Evolutionary conservation across 2,329 filamentous ascomycete species (phyloP).

Genomic region (Claviceps fusiformis): DNA sequence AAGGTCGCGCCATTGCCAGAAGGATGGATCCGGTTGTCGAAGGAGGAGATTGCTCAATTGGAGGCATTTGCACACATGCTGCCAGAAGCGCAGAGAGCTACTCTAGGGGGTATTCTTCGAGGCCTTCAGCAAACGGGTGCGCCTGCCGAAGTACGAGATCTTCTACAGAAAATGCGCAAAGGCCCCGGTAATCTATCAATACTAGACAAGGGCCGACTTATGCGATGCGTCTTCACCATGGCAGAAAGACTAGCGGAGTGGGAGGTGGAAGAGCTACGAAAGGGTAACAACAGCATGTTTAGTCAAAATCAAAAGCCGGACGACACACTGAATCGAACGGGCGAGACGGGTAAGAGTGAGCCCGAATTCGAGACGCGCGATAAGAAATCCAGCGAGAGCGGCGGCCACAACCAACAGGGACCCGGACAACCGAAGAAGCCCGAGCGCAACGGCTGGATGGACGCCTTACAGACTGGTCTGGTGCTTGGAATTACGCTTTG

Average conservation of each 20-base stretch:
- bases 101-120: slow-evolving; percentile 46
- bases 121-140: slow-evolving; percentile 55
- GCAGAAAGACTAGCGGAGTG: slow-evolving; percentile 22
- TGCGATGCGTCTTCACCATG: slow-evolving; percentile 23
- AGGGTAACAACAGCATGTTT: slow-evolving; percentile 11
- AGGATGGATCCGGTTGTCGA: slow-evolving; percentile 32
- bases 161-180: slow-evolving; percentile 38
- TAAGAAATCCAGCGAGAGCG: slow-evolving; percentile 8
- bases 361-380: slow-evolving; percentile 9
- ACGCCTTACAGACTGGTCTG: slow-evolving; percentile 21
- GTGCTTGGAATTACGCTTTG: slow-evolving; percentile 41
- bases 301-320: slow-evolving; percentile 12
- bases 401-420: slow-evolving; percentile 14
- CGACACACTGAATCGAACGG: slow-evolving; percentile 8
- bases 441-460: slow-evolving; percentile 21
- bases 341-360: slow-evolving; percentile 7
- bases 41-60: slow-evolving; percentile 37
- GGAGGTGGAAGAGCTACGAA: slow-evolving; percentile 10
- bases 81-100: slow-evolving; percentile 46
- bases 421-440: slow-evolving; percentile 22
- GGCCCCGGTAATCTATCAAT: slow-evolving; percentile 39
- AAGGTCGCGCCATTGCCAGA: slow-evolving; percentile 23
- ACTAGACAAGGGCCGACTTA: slow-evolving; percentile 23
- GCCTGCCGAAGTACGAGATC: slow-evolving; percentile 50
- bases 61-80: slow-evolving; percentile 47